Evolutionary conservation across 805 yeast genomes (phyloP), one percentile per base, ranked within the genome.

Genomic region (Candida patagonica): DNA sequence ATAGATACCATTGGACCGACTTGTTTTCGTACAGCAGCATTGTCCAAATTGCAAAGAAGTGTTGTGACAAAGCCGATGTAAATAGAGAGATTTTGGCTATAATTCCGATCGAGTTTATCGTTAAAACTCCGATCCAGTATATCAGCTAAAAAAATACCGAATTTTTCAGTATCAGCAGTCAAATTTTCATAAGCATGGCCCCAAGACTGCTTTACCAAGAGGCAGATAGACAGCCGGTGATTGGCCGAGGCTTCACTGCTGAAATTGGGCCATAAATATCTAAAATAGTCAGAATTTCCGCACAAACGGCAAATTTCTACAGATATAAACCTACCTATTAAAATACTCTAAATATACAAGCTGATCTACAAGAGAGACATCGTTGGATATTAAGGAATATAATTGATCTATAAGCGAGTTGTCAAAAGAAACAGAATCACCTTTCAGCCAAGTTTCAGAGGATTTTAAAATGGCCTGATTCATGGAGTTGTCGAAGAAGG

Each of bases 1-100:
- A 65, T 52, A 2, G 64, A 58, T 30, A 65, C 66, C 22, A 62
- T 40, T 5, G 61, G 62, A 2, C 49, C 53, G 9, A 59, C 41
- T 37, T 47, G 42, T 15, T 37, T 41, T 26, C 61, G 48, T 2
- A 60, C 43, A 4, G 32, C 20, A 0, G 52, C 47, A 1, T 41
- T 31, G 6, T 52, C 49, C 34, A 61, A 48, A 17, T 52, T 50
- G 5, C 43, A 44, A 20, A 62, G 44, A 13, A 55, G 43, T 0
- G 40, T 26, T 2, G 41, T 36, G 31, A 63, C 38, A 35, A 62
- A 63, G 8, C 31, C n/a, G 5, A 57, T 17, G 17, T 13, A 6
- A 4, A 31, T 23, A 59, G 29, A 7, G 29, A 45, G 4, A 44
- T 21, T 3, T 43, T 43, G 2, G 30, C 35, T 8, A 36, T 30